Evolutionary conservation across 805 yeast species (phyloP).

Genomic region (Kodamaea fukazawae): DNA sequence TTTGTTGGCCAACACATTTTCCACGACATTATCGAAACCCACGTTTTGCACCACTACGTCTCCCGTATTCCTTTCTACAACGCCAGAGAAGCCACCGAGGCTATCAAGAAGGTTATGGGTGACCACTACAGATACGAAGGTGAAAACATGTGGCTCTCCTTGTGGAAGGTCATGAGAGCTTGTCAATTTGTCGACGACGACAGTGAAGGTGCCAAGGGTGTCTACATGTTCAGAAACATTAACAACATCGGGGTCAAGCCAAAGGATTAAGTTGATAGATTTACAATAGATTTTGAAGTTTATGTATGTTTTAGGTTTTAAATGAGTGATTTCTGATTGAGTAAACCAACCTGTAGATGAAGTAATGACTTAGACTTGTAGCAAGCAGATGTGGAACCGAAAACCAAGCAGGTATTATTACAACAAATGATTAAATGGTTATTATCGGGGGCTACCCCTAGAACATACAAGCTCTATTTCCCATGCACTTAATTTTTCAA

Average conservation of each 20-base stretch:
- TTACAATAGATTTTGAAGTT: neutral
- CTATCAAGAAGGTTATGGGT: slow-evolving; percentile 83
- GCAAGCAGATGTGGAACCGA: too few relatives aligned
- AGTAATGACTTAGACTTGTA: too few relatives aligned
- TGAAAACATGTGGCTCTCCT: slow-evolving; percentile 70
- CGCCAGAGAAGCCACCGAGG: slow-evolving; percentile 76
- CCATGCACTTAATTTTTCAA: too few relatives aligned
- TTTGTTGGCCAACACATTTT: slow-evolving; percentile 73
- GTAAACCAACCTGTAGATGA: too few relatives aligned
- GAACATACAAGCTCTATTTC: too few relatives aligned
- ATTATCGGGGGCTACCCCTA: too few relatives aligned
- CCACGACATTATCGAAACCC: slow-evolving; percentile 90
- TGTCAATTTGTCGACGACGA: slow-evolving; percentile 77
- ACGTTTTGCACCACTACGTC: slow-evolving; percentile 80
- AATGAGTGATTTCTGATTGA: too few relatives aligned
- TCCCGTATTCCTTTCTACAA: slow-evolving; percentile 86
- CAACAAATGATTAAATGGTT: too few relatives aligned
- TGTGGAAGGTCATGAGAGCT: slow-evolving; percentile 61
- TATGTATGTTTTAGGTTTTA: too few relatives aligned
- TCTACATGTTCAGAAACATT: slow-evolving; percentile 70
- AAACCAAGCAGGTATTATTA: too few relatives aligned
- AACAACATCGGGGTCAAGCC: slow-evolving; percentile 46
- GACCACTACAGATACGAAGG: slow-evolving; percentile 63
- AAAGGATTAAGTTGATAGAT: slow-evolving; percentile 10
- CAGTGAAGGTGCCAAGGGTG: slow-evolving; percentile 57